Evolutionary conservation across 441 rosid genomes (phyloP).

Genomic region (Biscutella auriculata): DNA sequence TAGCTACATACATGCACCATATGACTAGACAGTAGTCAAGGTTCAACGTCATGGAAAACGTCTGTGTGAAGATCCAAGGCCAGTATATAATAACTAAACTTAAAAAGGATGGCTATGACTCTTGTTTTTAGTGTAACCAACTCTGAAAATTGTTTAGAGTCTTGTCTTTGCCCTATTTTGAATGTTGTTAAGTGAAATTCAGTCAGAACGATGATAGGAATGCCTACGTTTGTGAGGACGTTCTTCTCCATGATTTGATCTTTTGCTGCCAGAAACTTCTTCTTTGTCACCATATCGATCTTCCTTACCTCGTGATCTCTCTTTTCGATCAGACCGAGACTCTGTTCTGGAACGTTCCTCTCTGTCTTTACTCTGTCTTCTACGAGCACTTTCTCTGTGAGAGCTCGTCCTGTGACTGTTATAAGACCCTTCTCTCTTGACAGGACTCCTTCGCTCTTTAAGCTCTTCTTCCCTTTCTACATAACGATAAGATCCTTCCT

Average conservation of each 20-base stretch:
- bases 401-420: conserved; percentile 11
- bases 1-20: too few species aligned
- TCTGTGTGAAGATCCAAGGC: too few species aligned
- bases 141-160: too few species aligned
- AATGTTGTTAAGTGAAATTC: too few species aligned
- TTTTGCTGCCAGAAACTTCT: conserved; percentile 15
- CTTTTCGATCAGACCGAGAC: conserved; percentile 24
- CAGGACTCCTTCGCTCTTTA: conserved; percentile 11
- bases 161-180: too few species aligned
- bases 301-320: conserved; percentile 20
- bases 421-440: too few species aligned
- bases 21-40: too few species aligned
- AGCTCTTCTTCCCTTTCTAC: conserved; percentile 37
- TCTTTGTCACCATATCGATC: conserved; percentile 8
- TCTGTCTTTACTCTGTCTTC: conserved; percentile 24
- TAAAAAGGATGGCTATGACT: too few species aligned
- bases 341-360: conserved; percentile 20
- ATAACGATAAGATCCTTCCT: conserved; percentile 3
- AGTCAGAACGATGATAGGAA: not conserved
- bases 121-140: too few species aligned
- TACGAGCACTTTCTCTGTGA: conserved; percentile 16
- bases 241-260: conserved; percentile 20
- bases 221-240: conserved; percentile 2
- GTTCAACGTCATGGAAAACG: too few species aligned
- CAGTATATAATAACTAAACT: too few species aligned